Evolutionary conservation across 441 rosid species (phyloP).

Genomic region (Gossypium lobatum): DNA sequence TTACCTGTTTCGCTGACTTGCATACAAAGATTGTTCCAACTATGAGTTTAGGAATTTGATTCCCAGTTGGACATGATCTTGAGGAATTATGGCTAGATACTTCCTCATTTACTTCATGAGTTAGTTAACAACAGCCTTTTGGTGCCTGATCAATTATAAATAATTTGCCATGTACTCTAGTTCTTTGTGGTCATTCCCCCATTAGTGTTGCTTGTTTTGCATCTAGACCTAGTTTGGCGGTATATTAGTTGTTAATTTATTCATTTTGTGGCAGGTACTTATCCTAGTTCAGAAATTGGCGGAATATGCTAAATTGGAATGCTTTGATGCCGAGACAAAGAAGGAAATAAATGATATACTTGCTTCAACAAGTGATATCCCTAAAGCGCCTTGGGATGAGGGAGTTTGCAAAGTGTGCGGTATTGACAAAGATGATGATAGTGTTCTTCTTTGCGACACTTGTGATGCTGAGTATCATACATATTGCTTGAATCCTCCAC

Average conservation of each 20-base stretch:
- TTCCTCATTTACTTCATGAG: neutral
- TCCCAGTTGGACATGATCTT: neutral
- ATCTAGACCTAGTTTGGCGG: neutral
- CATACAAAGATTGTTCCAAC: neutral
- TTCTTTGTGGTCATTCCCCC: neutral
- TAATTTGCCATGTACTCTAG: neutral
- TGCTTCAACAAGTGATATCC: slow-evolving; percentile 59
- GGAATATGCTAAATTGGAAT: slow-evolving; percentile 52
- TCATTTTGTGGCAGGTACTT: slow-evolving; percentile 58
- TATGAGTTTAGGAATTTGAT: neutral
- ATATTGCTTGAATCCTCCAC: slow-evolving; percentile 96
- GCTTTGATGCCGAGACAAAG: slow-evolving; percentile 51
- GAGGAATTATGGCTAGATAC: neutral
- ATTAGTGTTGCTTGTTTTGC: neutral
- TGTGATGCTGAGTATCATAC: slow-evolving; percentile 99
- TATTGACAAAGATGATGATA: slow-evolving; percentile 92
- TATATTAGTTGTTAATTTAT: neutral
- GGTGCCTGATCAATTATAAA: neutral
- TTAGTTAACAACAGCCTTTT: neutral
- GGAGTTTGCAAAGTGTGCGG: slow-evolving; percentile 98
- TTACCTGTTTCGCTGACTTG: neutral
- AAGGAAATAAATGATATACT: slow-evolving; percentile 65
- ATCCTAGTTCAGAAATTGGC: slow-evolving; percentile 56
- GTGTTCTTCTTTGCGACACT: slow-evolving; percentile 92
- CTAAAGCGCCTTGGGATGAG: slow-evolving; percentile 99